Evolutionary conservation across 768 basidiomycete genomes (phyloP).

Genomic region (Albatrellus ellisii): DNA sequence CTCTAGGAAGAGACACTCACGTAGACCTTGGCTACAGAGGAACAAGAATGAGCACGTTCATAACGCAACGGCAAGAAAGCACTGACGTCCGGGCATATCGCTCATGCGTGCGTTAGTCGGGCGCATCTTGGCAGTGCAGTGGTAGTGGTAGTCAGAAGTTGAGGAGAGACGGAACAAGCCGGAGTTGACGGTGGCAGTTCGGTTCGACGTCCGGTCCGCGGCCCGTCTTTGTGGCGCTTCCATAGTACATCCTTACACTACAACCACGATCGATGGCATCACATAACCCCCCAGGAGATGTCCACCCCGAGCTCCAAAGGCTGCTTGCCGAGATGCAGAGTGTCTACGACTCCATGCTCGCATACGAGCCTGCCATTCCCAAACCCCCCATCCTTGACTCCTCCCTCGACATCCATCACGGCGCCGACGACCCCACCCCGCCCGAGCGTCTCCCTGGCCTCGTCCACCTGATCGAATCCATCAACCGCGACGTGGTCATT

Average conservation of each 20-base stretch:
- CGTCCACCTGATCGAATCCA: constrained; percentile 26
- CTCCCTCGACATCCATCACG: constrained; percentile 15
- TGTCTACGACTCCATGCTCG: constrained; percentile 16
- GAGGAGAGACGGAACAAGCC: constrained; percentile 8
- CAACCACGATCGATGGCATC: background rate
- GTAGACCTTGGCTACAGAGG: constrained; percentile 51
- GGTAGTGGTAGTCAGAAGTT: background rate
- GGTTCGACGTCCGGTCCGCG: background rate
- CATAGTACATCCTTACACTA: background rate
- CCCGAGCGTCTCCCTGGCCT: constrained; percentile 24
- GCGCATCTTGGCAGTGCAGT: constrained; percentile 10
- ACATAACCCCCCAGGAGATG: background rate
- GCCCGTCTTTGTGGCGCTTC: background rate
- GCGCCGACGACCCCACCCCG: constrained; percentile 5
- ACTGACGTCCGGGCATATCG: constrained; percentile 75
- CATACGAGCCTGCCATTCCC: constrained; percentile 15
- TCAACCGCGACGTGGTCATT: constrained; percentile 29
- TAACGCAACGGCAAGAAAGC: constrained; percentile 1
- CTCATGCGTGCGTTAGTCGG: constrained; percentile 34
- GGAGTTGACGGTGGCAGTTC: constrained; percentile 1
- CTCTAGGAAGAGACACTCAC: constrained; percentile 45
- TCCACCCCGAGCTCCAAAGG: constrained; percentile 16
- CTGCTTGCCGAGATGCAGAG: constrained; percentile 16
- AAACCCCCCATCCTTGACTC: constrained; percentile 25
- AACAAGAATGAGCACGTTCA: too few relatives aligned